Percentiles rank a stretch among this genome's conserved stretches.
These are phyloP conservation scores for Nannochloropsis gaditana DNA, from an alignment of 108 stramenopile genomes.

Conservation along the genomic window DNA sequence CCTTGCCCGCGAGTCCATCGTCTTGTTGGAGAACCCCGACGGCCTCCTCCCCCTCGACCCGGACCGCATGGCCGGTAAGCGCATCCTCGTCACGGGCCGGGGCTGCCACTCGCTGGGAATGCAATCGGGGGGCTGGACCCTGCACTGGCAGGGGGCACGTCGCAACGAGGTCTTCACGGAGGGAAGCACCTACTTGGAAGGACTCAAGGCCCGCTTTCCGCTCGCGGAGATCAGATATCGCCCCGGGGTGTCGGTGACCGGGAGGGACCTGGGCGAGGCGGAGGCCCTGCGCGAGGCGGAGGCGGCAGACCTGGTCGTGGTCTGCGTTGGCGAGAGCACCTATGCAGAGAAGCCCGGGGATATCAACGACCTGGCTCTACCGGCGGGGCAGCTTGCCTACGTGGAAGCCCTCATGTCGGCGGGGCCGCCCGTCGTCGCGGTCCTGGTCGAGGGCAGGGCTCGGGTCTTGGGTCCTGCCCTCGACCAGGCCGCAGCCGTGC, in stretches of 20 bases:
- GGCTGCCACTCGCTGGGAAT: constrained; percentile 58
- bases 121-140: constrained; percentile 67
- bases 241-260: constrained; percentile 18
- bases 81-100: constrained; percentile 69
- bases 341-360: constrained; percentile 79
- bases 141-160: constrained; percentile 73
- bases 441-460: constrained; percentile 44
- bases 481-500: constrained; percentile 20
- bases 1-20: constrained; percentile 61
- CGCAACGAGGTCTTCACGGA: constrained; percentile 40
- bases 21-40: constrained; percentile 60
- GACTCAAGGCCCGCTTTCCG: constrained; percentile 38
- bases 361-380: constrained; percentile 59
- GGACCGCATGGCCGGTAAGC: constrained; percentile 23
- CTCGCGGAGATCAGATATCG: background rate
- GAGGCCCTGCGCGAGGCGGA: constrained; percentile 45
- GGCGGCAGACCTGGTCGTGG: constrained; percentile 57
- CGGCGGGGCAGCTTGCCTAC: constrained; percentile 60
- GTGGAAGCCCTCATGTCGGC: constrained; percentile 40
- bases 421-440: constrained; percentile 37
- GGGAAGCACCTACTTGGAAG: constrained; percentile 33
- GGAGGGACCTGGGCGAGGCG: constrained; percentile 44
- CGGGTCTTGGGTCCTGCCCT: constrained; percentile 27
- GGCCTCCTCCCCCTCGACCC: constrained; percentile 1
- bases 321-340: constrained; percentile 69